Evolutionary conservation across 148 eudicot genomes (phyloP).

Genomic region (Persicaria tinctoria): DNA sequence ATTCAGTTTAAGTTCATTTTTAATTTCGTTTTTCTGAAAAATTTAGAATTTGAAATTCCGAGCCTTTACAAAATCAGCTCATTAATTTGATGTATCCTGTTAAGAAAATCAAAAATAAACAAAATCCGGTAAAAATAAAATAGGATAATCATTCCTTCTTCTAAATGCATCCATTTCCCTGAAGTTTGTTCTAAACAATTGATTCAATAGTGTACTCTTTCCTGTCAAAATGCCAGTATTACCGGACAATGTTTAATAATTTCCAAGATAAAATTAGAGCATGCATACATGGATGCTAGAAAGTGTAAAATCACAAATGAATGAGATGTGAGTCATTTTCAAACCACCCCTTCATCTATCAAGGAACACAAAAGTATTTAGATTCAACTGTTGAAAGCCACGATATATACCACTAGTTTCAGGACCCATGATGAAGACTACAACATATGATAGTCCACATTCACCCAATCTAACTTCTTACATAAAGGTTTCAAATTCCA

Average conservation of each 20-base stretch:
- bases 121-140: background rate
- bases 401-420: conserved; percentile 84
- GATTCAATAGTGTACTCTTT: conserved; percentile 84
- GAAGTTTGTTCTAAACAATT: conserved; percentile 77
- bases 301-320: background rate
- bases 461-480: conserved; percentile 76
- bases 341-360: background rate
- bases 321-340: background rate
- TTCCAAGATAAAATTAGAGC: background rate
- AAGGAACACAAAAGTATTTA: background rate
- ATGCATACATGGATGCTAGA: background rate
- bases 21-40: too few relatives aligned
- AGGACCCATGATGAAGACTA: conserved; percentile 99
- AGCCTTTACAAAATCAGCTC: background rate
- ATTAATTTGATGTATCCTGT: background rate
- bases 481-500: conserved; percentile 58
- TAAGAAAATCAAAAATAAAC: background rate
- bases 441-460: conserved; percentile 92
- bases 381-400: background rate
- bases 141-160: conserved; percentile 49
- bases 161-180: conserved; percentile 96
- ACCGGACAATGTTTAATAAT: conserved; percentile 6
- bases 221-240: conserved; percentile 39
- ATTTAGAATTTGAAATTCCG: too few relatives aligned
- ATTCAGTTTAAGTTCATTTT: too few relatives aligned